These are phyloP conservation scores for Pseudisothecium myosuroides DNA, from an alignment of 225 moss, liverwort and hornwort genomes.

Conservation along the genomic window DNA sequence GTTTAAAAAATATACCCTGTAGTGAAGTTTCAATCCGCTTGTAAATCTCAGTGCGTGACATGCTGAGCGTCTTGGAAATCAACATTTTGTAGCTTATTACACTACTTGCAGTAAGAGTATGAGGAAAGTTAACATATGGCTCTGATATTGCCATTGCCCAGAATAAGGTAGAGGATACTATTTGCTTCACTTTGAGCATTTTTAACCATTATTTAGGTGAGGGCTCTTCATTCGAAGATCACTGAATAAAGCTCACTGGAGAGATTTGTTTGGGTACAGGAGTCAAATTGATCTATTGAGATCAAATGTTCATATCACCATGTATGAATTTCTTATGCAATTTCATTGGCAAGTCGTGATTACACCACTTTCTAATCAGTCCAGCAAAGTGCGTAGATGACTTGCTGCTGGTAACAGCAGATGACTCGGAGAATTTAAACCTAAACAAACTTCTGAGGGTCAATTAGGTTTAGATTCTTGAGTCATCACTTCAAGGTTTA, in stretches of 20 bases:
- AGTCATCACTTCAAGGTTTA: neutral
- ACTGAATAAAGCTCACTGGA: neutral
- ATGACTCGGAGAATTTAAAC: neutral
- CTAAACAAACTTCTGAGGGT: too few species aligned
- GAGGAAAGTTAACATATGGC: neutral
- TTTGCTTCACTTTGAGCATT: neutral
- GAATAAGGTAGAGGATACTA: neutral
- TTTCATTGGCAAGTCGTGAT: neutral
- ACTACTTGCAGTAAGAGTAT: neutral
- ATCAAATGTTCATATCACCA: neutral
- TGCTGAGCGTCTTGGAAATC: neutral
- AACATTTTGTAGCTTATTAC: neutral
- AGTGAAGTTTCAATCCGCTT: neutral
- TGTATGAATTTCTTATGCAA: neutral
- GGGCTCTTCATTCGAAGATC: neutral
- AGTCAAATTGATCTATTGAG: neutral
- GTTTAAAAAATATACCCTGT: neutral
- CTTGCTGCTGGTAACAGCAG: neutral
- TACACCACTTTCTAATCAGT: neutral
- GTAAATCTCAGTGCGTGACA: neutral
- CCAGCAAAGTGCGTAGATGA: neutral
- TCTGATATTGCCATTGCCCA: neutral
- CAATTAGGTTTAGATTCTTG: neutral
- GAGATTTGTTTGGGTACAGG: neutral
- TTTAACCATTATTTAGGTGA: neutral